Evolutionary conservation across 306 rosid genomes (phyloP), one percentile per base, ranked within the genome.

Genomic region (Malus sylvestris): DNA sequence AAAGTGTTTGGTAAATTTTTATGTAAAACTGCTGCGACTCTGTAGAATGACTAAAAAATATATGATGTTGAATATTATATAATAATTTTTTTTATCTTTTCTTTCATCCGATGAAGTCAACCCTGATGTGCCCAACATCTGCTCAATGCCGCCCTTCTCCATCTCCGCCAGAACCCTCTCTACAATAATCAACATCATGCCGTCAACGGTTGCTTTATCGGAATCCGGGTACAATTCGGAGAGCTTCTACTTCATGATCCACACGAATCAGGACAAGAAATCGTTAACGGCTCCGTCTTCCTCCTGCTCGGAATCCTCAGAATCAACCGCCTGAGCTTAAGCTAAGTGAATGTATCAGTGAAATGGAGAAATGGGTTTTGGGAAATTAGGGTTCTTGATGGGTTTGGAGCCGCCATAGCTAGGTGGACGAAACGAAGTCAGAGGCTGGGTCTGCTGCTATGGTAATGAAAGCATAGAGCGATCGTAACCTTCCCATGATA

Each of bases 231-330:
- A 90, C 0, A 75, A 70, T 74, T 84, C 92, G 8, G 78, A 51
- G 4, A 92, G 83, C 60, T 82, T 89, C 78, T 82, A 83, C 10
- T 96, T 84, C 87, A 94, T 94, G 33, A 84, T 76, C 95, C 96
- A 92, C 4, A 87, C 92, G 44, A 94, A 92, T 14, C 97, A 79
- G 11, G 97, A 90, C 62, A 94, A 70, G 60, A 94, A 94, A 74
- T 94, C 97, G 69, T 83, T 86, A 60, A 89, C 33, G 5, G 33
- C 33, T 30, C 5, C 33, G 33, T 4, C 33, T 30, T 30, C 33
- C 33, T 30, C 33, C 86, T 2, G 84, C 75, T 44, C 83, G 0
- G 2, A 27, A 27, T 27, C 29, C 29, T 27, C 29, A 2, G 81
- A 59, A 57, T 52, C 67, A 9, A 57, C 30, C 13, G 11, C 82